Percentiles rank a stretch among this genome's conserved stretches.
Conservation (phyloP, 2,329 filamentous ascomycete species). For the Proliferodiscus dingleyae region DNA sequence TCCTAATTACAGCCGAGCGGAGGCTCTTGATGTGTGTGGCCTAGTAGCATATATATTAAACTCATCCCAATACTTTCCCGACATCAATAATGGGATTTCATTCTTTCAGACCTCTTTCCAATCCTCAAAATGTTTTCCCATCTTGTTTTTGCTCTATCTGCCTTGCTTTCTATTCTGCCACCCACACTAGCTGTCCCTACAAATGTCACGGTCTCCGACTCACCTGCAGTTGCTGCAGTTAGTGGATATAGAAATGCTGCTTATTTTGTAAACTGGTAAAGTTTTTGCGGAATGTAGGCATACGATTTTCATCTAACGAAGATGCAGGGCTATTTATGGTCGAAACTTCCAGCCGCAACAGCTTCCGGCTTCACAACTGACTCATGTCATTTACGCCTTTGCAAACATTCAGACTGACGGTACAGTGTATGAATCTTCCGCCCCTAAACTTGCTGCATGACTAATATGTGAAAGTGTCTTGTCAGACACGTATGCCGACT, state of each 20-base stretch:
- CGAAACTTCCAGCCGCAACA: slow-evolving; percentile 68
- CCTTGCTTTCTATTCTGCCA: background rate
- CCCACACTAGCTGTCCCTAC: background rate
- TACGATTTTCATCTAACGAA: background rate
- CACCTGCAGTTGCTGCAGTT: background rate
- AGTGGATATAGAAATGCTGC: slow-evolving; percentile 12
- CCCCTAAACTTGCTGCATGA: slow-evolving; percentile 46
- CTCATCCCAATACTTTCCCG: background rate
- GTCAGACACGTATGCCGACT: slow-evolving; percentile 65
- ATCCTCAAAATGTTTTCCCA: background rate
- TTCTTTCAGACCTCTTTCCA: background rate
- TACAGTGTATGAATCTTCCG: slow-evolving; percentile 52
- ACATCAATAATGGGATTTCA: background rate
- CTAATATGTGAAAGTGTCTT: slow-evolving; percentile 43
- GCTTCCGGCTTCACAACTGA: slow-evolving; percentile 64
- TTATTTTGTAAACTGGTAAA: slow-evolving; percentile 16
- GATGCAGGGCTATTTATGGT: slow-evolving; percentile 64
- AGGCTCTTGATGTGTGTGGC: background rate
- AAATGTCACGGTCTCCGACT: too few species aligned
- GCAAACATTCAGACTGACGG: slow-evolving; percentile 69
- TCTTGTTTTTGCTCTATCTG: background rate
- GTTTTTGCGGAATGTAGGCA: background rate
- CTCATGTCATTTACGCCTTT: slow-evolving; percentile 77
- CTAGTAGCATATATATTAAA: background rate
- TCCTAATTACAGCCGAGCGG: background rate